phyloP scores from a whole-genome alignment of 495 filamentous ascomycete genomes.

The Aspergillus indologenus region DNA sequence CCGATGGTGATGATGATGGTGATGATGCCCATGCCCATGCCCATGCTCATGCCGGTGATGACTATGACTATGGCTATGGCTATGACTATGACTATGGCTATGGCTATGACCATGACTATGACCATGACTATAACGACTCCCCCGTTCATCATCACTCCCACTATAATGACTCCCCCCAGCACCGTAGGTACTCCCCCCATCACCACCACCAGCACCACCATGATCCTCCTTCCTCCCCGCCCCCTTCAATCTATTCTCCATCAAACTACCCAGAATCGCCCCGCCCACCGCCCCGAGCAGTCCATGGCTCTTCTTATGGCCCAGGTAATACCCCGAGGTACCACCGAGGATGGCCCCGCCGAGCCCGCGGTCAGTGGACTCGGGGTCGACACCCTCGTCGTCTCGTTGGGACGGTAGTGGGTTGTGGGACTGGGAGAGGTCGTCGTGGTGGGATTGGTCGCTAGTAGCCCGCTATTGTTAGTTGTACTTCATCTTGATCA shows the following conservation, averaged over 20 bases:
- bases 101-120: constrained; percentile 11
- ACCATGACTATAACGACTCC: background rate
- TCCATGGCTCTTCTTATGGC: constrained; percentile 47
- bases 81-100: constrained; percentile 7
- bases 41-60: constrained; percentile 10
- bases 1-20: constrained; percentile 18
- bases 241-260: constrained; percentile 41
- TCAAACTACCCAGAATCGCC: constrained; percentile 45
- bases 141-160: background rate
- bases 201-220: background rate
- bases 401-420: too few relatives aligned
- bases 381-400: constrained; percentile 2
- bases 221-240: background rate
- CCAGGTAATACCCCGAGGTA: constrained; percentile 44
- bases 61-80: constrained; percentile 20
- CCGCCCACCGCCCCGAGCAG: constrained; percentile 49
- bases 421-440: too few relatives aligned
- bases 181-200: background rate
- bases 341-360: constrained; percentile 44
- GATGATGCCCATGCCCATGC: constrained; percentile 21
- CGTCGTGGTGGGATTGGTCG: too few relatives aligned
- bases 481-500: too few relatives aligned
- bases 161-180: background rate
- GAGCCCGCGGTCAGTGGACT: constrained; percentile 35
- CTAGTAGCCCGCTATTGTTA: background rate